Evolutionary conservation across 306 rosid species (phyloP).

Genomic region (Morella rubra): DNA sequence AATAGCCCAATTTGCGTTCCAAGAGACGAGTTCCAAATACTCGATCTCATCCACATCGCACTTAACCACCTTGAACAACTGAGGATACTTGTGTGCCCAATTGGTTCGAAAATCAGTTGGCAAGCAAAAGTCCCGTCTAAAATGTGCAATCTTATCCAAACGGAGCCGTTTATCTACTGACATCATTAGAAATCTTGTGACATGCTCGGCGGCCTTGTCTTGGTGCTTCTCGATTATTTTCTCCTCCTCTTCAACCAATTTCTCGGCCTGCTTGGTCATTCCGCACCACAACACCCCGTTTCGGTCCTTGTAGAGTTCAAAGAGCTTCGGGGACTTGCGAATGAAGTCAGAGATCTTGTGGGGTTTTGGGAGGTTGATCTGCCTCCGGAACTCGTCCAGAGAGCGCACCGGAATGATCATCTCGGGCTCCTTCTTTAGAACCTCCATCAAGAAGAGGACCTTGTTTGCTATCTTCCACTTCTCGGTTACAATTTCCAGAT

Average conservation of each 20-base stretch:
- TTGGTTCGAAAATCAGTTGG: conserved; percentile 43
- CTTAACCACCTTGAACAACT: conserved; percentile 48
- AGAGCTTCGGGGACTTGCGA: conserved; percentile 60
- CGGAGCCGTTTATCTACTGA: conserved; percentile 61
- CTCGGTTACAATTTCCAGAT: conserved; percentile 69
- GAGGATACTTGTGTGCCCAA: conserved; percentile 74
- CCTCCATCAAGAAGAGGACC: conserved; percentile 60
- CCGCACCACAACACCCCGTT: conserved; percentile 71
- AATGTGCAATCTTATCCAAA: conserved; percentile 59
- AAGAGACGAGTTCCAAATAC: conserved; percentile 73
- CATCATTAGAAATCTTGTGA: conserved; percentile 79
- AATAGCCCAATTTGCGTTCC: conserved; percentile 79
- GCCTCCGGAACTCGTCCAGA: conserved; percentile 50
- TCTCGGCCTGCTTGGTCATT: conserved; percentile 55
- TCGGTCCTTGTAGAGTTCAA: conserved; percentile 55
- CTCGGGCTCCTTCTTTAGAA: conserved; percentile 66
- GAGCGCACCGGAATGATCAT: conserved; percentile 63
- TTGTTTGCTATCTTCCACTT: conserved; percentile 64
- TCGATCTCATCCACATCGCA: conserved; percentile 48
- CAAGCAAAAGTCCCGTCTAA: conserved; percentile 49
- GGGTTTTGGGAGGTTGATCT: conserved; percentile 77
- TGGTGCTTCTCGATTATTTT: conserved; percentile 38
- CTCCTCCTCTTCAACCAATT: conserved; percentile 52
- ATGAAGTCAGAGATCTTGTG: conserved; percentile 68
- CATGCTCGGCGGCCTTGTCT: conserved; percentile 66